phyloP scores from a whole-genome alignment of 2,329 filamentous ascomycete species.

The Celoporthe dispersa region DNA sequence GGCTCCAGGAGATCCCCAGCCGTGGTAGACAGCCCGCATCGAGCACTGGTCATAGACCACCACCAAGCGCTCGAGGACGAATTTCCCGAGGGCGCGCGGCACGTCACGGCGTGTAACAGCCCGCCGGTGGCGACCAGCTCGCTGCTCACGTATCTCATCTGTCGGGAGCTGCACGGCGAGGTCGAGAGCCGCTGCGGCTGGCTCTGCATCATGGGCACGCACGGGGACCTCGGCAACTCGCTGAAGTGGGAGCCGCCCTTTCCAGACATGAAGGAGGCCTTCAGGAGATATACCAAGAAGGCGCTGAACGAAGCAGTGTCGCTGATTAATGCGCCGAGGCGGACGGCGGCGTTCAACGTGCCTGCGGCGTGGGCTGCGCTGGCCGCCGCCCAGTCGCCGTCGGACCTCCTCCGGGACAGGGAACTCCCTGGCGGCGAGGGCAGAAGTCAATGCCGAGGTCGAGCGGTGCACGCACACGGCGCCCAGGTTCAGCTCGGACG shows the following conservation, averaged over 20 bases:
- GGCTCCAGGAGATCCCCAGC: slow-evolving; percentile 61
- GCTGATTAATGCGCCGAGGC: slow-evolving; percentile 66
- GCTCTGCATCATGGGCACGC: slow-evolving; percentile 67
- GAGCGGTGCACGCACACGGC: slow-evolving; percentile 64
- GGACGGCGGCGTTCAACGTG: slow-evolving; percentile 65
- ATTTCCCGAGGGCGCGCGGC: slow-evolving; percentile 58
- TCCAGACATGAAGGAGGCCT: slow-evolving; percentile 64
- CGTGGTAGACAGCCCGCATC: slow-evolving; percentile 54
- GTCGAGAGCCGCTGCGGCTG: slow-evolving; percentile 58
- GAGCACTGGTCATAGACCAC: slow-evolving; percentile 67
- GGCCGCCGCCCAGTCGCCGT: slow-evolving; percentile 52
- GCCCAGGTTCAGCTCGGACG: slow-evolving; percentile 67
- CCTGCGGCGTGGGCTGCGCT: slow-evolving; percentile 64
- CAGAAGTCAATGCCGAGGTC: slow-evolving; percentile 64
- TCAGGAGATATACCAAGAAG: slow-evolving; percentile 66
- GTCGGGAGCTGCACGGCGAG: slow-evolving; percentile 56
- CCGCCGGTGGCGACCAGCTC: slow-evolving; percentile 69
- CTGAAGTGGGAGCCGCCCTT: slow-evolving; percentile 70
- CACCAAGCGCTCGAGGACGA: slow-evolving; percentile 59
- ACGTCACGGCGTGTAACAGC: slow-evolving; percentile 66
- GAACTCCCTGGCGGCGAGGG: slow-evolving; percentile 57
- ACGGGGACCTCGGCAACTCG: slow-evolving; percentile 67
- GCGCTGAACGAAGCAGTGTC: slow-evolving; percentile 65
- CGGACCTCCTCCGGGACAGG: slow-evolving; percentile 53
- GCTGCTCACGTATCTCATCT: slow-evolving; percentile 67